These are phyloP conservation scores for Penicillium decumbens DNA, from an alignment of 2,329 filamentous ascomycete species.

Conservation along the genomic window DNA sequence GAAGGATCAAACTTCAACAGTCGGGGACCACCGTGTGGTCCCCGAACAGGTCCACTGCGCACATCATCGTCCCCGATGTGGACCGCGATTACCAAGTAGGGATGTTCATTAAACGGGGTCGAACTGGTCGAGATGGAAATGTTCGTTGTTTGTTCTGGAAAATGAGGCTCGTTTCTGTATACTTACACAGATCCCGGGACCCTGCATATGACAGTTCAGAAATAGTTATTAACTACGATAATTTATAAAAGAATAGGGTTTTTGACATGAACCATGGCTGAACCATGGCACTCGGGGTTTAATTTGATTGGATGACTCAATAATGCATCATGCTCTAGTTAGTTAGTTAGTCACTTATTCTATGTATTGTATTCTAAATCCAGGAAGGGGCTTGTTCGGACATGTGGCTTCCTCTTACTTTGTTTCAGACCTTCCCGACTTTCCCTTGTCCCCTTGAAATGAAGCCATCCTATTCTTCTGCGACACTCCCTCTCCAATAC, in stretches of 20 bases:
- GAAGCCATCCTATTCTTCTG: neutral
- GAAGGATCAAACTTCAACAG: slow-evolving; percentile 5
- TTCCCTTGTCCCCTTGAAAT: neutral
- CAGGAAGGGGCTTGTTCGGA: neutral
- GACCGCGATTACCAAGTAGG: neutral
- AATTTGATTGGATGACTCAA: neutral
- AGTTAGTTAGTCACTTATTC: neutral
- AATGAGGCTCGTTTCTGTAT: neutral
- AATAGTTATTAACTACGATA: too few relatives aligned
- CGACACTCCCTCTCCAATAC: neutral
- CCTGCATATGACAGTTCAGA: neutral
- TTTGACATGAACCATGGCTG: neutral
- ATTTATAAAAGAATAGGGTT: neutral
- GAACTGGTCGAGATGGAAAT: neutral
- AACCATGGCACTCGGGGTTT: neutral
- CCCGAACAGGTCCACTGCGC: slow-evolving; percentile 9
- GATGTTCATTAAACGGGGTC: neutral
- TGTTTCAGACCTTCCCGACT: neutral
- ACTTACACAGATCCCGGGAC: slow-evolving; percentile 1
- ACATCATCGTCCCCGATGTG: slow-evolving; percentile 8
- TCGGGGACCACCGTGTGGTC: slow-evolving; percentile 22
- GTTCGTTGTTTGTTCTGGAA: neutral
- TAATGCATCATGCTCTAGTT: neutral
- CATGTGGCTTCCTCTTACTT: neutral
- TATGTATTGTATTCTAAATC: neutral